These are phyloP conservation scores for Phytopythium chamaehyphon DNA, from an alignment of 352 stramenopile species.

Conservation along the genomic window DNA sequence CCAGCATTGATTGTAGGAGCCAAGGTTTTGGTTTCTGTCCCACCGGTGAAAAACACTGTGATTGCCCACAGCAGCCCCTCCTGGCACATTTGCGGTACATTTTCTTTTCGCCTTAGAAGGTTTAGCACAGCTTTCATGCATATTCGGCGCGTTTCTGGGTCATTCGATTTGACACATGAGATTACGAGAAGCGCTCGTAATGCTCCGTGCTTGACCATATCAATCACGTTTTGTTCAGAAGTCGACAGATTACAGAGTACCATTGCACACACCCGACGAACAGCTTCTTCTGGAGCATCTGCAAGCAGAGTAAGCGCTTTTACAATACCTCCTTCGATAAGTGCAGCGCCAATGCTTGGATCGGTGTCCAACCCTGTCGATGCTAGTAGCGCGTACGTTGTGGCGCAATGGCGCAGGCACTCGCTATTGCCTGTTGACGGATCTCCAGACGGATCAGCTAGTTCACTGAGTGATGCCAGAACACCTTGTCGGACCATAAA, in stretches of 20 bases:
- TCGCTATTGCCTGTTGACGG: constrained; percentile 18
- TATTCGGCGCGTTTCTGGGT: constrained; percentile 64
- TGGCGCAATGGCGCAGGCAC: constrained; percentile 50
- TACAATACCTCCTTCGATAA: constrained; percentile 60
- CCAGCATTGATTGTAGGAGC: not conserved
- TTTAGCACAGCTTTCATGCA: constrained; percentile 74
- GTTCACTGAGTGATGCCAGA: constrained; percentile 39
- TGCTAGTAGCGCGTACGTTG: constrained; percentile 61
- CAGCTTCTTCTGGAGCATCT: constrained; percentile 60
- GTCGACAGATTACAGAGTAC: constrained; percentile 93
- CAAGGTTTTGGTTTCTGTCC: constrained; percentile 11
- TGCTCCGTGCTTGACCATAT: constrained; percentile 84
- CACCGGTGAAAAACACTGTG: constrained; percentile 47
- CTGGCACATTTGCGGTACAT: constrained; percentile 57
- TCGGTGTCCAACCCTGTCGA: constrained; percentile 12
- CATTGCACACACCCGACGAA: constrained; percentile 75
- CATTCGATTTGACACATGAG: constrained; percentile 78
- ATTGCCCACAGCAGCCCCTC: constrained; percentile 74
- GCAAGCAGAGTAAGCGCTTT: constrained; percentile 67
- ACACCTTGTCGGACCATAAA: constrained; percentile 47
- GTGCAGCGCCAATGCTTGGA: constrained; percentile 30
- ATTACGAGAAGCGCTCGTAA: constrained; percentile 87
- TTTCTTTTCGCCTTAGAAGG: constrained; percentile 31
- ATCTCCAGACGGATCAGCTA: constrained; percentile 46
- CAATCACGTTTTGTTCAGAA: constrained; percentile 83